These are phyloP conservation scores for Rhodotorula sphaerocarpa DNA, from an alignment of 768 basidiomycete genomes.

Conservation along the genomic window DNA sequence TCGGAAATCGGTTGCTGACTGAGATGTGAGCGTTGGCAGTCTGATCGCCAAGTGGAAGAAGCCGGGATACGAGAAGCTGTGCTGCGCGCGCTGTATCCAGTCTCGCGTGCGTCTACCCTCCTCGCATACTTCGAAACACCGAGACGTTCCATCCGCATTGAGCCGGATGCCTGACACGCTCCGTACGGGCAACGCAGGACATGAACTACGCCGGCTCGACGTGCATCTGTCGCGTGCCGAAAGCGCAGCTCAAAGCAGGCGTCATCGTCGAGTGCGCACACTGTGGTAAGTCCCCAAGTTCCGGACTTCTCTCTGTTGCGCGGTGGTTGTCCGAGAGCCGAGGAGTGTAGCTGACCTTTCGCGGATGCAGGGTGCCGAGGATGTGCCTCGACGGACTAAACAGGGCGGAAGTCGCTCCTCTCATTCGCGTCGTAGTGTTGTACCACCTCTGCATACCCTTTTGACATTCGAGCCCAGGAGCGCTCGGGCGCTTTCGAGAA, in stretches of 20 bases:
- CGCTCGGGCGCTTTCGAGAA: no score
- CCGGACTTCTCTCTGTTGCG: no score
- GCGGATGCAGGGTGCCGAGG: constrained; percentile 64
- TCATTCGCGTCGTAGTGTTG: neutral
- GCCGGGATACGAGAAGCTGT: constrained; percentile 93
- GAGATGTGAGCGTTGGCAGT: constrained; percentile 46
- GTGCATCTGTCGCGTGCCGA: constrained; percentile 95
- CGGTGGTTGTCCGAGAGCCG: accelerated
- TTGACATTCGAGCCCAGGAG: no score
- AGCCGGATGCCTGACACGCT: no score
- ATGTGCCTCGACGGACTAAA: constrained; percentile 57
- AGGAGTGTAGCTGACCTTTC: neutral
- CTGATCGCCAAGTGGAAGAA: constrained; percentile 99
- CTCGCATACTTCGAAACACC: neutral
- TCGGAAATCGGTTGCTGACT: neutral
- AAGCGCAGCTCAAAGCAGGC: constrained; percentile 78
- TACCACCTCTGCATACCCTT: no score
- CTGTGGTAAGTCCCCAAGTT: constrained; percentile 61
- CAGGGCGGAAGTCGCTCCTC: no score
- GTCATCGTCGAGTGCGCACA: constrained; percentile 94
- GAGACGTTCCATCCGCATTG: no score
- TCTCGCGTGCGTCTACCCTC: constrained; percentile 55
- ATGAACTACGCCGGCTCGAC: constrained; percentile 99
- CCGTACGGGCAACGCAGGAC: no score
- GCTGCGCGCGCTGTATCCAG: constrained; percentile 93